Evolutionary conservation across 306 rosid species (phyloP), one percentile per base, ranked within the genome.

Genomic region (Medicago arabica): DNA sequence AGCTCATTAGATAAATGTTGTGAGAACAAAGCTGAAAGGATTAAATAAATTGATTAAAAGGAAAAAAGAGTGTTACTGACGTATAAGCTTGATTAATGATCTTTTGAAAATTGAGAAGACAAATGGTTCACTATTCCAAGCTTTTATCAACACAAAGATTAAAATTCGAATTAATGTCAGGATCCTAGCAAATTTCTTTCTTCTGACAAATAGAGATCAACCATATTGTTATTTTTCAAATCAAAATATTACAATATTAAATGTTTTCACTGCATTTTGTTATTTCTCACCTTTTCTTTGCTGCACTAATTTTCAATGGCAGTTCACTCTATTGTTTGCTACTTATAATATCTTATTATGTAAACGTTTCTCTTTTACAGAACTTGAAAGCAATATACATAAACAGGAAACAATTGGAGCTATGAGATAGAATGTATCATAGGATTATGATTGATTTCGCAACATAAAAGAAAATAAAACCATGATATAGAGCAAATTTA

Each of bases 1-100:
- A 55, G 74, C 75, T 55, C 69, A 74, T 64, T 40, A 79, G 15
- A 34, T 65, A 62, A 78, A 17, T 69, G 53, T 81, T 55, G 44
- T 55, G 51, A 55, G 47, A 40, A 80, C 57, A 84, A 54, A 72
- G 46, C 67, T 31, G 44, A 71, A 25, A 66, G 16, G 10, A 14
- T 43, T 63, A 9, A 65, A 59, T 50, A 57, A n/a, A 31, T 10
- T 14, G 23, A 3, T 41, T 38, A 13, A 57, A 21, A 57, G 23
- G 50, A 66, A 40, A 21, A 82, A 17, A n/a, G 59, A 73, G 49
- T 58, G 57, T 57, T 68, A 40, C 73, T 43, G 41, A 64, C 41
- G 40, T 44, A 53, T 49, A 60, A 67, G 75, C 81, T 65, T 39
- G 64, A 60, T 39, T 23, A 19, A 74, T 67, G 49, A 65, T 61